These are phyloP conservation scores for Ophiostoma sp. DNA, from an alignment of 2,329 filamentous ascomycete species.

Conservation along the genomic window DNA sequence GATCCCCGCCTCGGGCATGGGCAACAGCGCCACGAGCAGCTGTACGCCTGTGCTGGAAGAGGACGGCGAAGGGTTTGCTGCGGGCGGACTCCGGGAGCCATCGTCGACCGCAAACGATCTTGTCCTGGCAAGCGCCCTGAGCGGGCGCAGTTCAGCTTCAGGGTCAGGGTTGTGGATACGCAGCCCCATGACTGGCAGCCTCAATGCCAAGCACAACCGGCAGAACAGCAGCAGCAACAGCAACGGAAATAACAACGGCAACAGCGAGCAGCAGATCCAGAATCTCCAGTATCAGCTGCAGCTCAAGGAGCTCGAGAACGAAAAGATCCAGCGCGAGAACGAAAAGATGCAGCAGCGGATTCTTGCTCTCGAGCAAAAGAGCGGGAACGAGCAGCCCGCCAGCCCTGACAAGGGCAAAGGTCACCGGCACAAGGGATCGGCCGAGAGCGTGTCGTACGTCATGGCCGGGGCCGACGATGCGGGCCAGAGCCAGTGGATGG, in stretches of 20 bases:
- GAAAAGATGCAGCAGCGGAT: slow-evolving; percentile 5
- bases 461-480: slow-evolving; percentile 45
- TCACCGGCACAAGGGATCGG: not conserved
- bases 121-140: not conserved
- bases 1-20: not conserved
- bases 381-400: slow-evolving; percentile 24
- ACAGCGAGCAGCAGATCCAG: not conserved
- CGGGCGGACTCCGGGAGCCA: not conserved
- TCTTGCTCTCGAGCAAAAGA: slow-evolving; percentile 14
- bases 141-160: slow-evolving; percentile 26
- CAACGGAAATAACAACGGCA: no score
- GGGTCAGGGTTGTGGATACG: slow-evolving; percentile 31
- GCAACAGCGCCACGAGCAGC: slow-evolving; percentile 22
- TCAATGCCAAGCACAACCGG: not conserved
- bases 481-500: slow-evolving; percentile 59
- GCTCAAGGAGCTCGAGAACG: slow-evolving; percentile 19
- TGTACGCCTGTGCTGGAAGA: slow-evolving; percentile 41
- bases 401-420: slow-evolving; percentile 42
- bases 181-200: slow-evolving; percentile 24
- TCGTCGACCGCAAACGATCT: not conserved
- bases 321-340: slow-evolving; percentile 18
- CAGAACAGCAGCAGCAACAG: not conserved
- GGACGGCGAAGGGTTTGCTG: slow-evolving; percentile 30
- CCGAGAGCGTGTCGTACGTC: slow-evolving; percentile 31
- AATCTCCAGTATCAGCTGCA: slow-evolving; percentile 19